A percentile compares a stretch with the other conserved stretches of the same genome.
phyloP scores from a whole-genome alignment of 2,329 filamentous ascomycete species.

The Gnomoniopsis smithogilvyi region DNA sequence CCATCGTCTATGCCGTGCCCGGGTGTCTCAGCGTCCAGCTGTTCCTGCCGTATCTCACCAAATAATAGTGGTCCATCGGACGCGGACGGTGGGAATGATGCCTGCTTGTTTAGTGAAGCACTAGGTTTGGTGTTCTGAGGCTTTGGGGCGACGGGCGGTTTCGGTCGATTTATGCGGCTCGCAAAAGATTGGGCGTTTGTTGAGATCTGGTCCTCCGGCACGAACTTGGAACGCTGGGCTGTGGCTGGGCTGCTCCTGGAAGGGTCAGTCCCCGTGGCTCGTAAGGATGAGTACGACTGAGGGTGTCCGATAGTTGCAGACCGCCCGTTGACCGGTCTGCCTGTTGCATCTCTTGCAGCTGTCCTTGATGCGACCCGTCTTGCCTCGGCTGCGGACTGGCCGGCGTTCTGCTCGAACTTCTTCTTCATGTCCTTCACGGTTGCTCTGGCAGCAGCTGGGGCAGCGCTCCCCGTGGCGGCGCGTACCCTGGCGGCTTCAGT shows the following conservation, averaged over 20 bases:
- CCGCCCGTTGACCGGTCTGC: constrained; percentile 30
- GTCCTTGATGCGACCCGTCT: constrained; percentile 31
- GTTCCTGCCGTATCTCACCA: constrained; percentile 67
- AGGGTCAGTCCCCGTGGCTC: constrained; percentile 31
- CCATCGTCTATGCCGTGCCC: constrained; percentile 60
- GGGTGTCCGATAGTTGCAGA: constrained; percentile 29
- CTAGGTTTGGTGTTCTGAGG: constrained; percentile 39
- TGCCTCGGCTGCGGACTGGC: constrained; percentile 28
- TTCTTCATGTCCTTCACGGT: constrained; percentile 80
- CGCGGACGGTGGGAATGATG: constrained; percentile 31
- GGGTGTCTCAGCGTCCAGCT: constrained; percentile 47
- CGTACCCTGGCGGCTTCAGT: constrained; percentile 28
- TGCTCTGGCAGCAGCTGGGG: constrained; percentile 40
- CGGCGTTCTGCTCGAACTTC: constrained; percentile 65
- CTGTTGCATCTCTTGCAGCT: constrained; percentile 31
- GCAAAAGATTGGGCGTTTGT: constrained; percentile 57
- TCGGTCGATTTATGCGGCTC: constrained; percentile 55
- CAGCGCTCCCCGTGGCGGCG: constrained; percentile 31
- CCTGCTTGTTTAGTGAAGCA: constrained; percentile 24
- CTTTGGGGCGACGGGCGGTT: constrained; percentile 31
- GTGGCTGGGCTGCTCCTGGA: constrained; percentile 27
- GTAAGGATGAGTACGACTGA: constrained; percentile 39
- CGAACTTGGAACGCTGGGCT: constrained; percentile 44
- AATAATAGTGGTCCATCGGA: constrained; percentile 60
- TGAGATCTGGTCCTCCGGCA: constrained; percentile 48